A percentile compares a stretch with the other conserved stretches of the same genome.
These are phyloP conservation scores for Pyricularia sp. DNA, from an alignment of 2,329 filamentous ascomycete species.

Conservation along the genomic window DNA sequence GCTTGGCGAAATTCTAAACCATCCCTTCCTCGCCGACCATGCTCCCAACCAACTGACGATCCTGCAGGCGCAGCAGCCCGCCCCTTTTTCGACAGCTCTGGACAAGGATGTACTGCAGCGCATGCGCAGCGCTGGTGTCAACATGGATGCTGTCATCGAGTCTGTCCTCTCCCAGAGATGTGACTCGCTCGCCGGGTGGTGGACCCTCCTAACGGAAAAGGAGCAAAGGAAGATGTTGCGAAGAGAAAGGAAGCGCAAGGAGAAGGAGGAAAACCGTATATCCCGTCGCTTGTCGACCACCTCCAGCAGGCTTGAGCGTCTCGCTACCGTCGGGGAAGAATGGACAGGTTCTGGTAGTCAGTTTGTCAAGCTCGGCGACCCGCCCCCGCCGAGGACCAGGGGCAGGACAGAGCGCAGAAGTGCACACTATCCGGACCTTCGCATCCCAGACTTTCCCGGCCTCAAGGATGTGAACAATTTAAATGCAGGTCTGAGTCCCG, in stretches of 20 bases:
- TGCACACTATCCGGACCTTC: constrained; percentile 47
- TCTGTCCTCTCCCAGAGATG: constrained; percentile 84
- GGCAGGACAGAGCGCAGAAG: constrained; percentile 69
- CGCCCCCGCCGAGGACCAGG: constrained; percentile 49
- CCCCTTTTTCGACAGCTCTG: constrained; percentile 71
- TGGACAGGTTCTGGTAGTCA: constrained; percentile 38
- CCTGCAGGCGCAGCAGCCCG: constrained; percentile 63
- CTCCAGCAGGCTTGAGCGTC: constrained; percentile 71
- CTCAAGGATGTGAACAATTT: constrained; percentile 49
- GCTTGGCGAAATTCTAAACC: constrained; percentile 71
- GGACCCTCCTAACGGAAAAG: constrained; percentile 87
- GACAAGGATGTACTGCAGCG: constrained; percentile 86
- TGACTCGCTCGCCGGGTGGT: constrained; percentile 88
- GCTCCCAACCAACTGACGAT: constrained; percentile 83
- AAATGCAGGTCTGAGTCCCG: constrained; percentile 28
- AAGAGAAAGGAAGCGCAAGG: constrained; percentile 69
- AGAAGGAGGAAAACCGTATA: constrained; percentile 73
- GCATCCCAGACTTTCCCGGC: constrained; percentile 61
- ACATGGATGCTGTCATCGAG: constrained; percentile 89
- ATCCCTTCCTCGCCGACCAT: constrained; percentile 79
- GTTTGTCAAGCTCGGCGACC: constrained; percentile 28
- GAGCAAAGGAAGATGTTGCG: constrained; percentile 76
- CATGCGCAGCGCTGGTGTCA: constrained; percentile 86
- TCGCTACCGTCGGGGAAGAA: constrained; percentile 74
- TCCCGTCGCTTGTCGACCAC: constrained; percentile 76